These are phyloP conservation scores for Austroboletus olivaceoglutinosus DNA, from an alignment of 1,284 basidiomycete species.

Conservation along the genomic window DNA sequence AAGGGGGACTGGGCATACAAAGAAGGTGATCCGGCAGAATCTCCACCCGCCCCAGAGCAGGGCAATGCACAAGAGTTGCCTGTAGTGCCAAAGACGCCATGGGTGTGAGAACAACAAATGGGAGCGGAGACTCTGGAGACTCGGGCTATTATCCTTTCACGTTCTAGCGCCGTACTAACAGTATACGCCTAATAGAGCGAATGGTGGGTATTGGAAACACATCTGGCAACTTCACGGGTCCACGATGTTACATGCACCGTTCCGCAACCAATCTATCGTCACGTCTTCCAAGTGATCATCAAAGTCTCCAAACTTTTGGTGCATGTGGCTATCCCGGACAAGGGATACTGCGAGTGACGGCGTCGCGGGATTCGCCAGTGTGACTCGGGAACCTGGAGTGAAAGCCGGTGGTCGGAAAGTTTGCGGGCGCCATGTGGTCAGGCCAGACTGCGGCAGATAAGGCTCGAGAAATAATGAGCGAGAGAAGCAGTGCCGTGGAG, in stretches of 20 bases:
- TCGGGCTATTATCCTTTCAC: too few relatives aligned
- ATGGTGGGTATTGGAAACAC: not conserved
- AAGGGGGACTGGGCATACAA: conserved; percentile 34
- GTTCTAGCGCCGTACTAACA: not conserved
- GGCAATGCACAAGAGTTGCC: conserved; percentile 61
- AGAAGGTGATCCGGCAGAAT: conserved; percentile 60
- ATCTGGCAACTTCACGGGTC: conserved; percentile 13
- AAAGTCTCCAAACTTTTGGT: conserved; percentile 66
- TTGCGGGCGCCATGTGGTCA: conserved; percentile 46
- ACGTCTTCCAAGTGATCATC: conserved; percentile 78
- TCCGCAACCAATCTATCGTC: conserved; percentile 63
- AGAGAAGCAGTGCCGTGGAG: not conserved
- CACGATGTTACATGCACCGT: conserved; percentile 43
- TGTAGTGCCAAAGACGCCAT: conserved; percentile 27
- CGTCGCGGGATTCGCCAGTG: conserved; percentile 42
- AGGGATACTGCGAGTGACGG: conserved; percentile 47
- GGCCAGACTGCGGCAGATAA: conserved; percentile 40
- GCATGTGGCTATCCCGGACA: conserved; percentile 47
- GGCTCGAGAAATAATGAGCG: conserved; percentile 37
- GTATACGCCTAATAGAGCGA: not conserved
- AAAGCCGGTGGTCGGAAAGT: conserved; percentile 41
- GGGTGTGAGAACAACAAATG: not conserved
- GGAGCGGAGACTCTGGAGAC: not conserved
- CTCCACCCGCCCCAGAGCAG: conserved; percentile 46
- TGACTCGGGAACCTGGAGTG: conserved; percentile 43